These are phyloP conservation scores for Phytophthora nicotianae DNA, from an alignment of 352 stramenopile genomes.

Conservation along the genomic window DNA sequence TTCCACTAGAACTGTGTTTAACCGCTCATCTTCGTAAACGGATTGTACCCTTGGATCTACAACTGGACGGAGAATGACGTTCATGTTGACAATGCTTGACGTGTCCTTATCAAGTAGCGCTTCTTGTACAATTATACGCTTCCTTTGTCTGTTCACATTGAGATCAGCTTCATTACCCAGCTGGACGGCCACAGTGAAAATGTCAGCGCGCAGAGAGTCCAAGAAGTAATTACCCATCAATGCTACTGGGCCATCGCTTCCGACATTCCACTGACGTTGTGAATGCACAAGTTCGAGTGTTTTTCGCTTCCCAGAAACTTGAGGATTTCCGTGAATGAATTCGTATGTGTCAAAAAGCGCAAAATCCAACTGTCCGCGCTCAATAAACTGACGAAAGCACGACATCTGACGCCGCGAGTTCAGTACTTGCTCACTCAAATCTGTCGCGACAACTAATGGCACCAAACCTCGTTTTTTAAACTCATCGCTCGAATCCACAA, in stretches of 20 bases:
- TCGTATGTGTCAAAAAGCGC: slow-evolving; percentile 65
- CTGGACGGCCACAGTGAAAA: slow-evolving; percentile 50
- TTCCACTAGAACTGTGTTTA: slow-evolving; percentile 51
- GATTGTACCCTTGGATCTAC: slow-evolving; percentile 24
- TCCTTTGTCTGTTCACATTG: neutral
- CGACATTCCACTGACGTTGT: slow-evolving; percentile 42
- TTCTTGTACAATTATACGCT: slow-evolving; percentile 37
- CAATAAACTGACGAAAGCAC: slow-evolving; percentile 61
- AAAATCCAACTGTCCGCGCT: slow-evolving; percentile 61
- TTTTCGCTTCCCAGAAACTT: slow-evolving; percentile 14
- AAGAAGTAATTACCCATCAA: slow-evolving; percentile 87
- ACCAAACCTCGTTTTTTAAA: slow-evolving; percentile 40
- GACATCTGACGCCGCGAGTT: slow-evolving; percentile 57
- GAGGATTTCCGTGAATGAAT: slow-evolving; percentile 37
- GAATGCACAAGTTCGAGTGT: slow-evolving; percentile 42
- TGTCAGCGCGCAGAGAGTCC: slow-evolving; percentile 74
- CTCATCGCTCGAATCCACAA: slow-evolving; percentile 34
- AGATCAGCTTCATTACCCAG: neutral
- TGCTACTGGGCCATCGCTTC: slow-evolving; percentile 59
- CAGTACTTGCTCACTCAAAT: slow-evolving; percentile 80
- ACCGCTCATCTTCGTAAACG: slow-evolving; percentile 42
- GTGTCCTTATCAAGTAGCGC: slow-evolving; percentile 50
- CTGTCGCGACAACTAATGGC: slow-evolving; percentile 68
- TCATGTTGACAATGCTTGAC: slow-evolving; percentile 55
- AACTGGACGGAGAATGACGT: slow-evolving; percentile 41